Evolutionary conservation across 2,329 filamentous ascomycete species (phyloP), one percentile per base, ranked within the genome.

Genomic region (Xylaria multiplex): DNA sequence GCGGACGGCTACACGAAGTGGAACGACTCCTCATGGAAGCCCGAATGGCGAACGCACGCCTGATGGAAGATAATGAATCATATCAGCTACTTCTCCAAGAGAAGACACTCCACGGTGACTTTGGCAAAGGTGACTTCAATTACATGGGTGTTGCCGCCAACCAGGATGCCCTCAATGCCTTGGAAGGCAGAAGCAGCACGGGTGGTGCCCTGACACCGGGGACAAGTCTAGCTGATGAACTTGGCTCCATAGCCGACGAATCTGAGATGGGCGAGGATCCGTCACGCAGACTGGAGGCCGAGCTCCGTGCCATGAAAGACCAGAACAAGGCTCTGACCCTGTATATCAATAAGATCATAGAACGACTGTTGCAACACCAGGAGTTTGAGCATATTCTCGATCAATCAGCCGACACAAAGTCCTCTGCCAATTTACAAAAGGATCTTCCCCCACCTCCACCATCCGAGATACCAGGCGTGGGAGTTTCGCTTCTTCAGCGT

Each of bases 271-370:
- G 89, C 68, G 86, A 85, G 49, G 89, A 91, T 80, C 82, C 70
- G 86, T 89, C 62, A 81, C 90, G 90, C 73, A 88, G 88, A 59
- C 83, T 96, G 13, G 94, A 97, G 77, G 80, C 84, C 11, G 95
- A 98, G 74, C 80, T 96, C 71, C 93, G 91, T 79, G 85, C 87
- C 8, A 83, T 93, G 73, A 95, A 92, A 81, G 95, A 97, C 77
- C 91, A 97, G 82, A 98, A 99, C 84, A 98, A 98, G 83, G 96
- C 96, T 35, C 84, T 99, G 73, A 97, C 93, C 27, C 84, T 98
- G 70, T 99, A 99, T 82, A 97, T 99, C 83, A 97, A 98, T 86
- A 97, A 96, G 82, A 98, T 99, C 78, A 97, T 99, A 77, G 96
- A 96, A 78, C 91, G 96, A 63, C 88, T 99, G 50, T 86, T 99